phyloP scores from a whole-genome alignment of 345 rosid genomes.

The Mallotus nudiflorus region DNA sequence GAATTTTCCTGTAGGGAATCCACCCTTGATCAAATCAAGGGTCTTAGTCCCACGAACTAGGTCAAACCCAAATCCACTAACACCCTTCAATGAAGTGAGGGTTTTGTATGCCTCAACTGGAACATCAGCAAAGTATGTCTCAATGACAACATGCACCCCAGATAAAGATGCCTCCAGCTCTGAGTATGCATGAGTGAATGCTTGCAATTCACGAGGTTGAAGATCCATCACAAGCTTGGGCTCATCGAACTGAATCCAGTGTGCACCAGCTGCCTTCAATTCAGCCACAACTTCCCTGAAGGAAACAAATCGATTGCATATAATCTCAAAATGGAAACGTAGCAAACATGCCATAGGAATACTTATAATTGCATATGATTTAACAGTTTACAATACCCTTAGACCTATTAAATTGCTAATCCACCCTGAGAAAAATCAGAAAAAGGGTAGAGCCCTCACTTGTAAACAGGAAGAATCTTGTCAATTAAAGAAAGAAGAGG shows the following conservation, averaged over 20 bases:
- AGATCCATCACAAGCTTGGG: conserved; percentile 93
- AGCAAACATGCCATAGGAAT: neutral
- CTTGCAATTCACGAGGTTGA: conserved; percentile 66
- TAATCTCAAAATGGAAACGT: neutral
- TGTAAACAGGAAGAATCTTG: conserved; percentile 85
- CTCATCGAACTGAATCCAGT: conserved; percentile 95
- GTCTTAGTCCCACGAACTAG: conserved; percentile 86
- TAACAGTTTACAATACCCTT: neutral
- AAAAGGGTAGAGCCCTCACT: conserved; percentile 43
- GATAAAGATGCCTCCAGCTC: conserved; percentile 74
- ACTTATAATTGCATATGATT: too few relatives aligned
- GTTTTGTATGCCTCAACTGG: conserved; percentile 79
- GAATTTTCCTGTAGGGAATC: conserved; percentile 78
- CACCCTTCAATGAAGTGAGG: conserved; percentile 85
- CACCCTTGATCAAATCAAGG: conserved; percentile 73
- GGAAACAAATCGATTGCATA: conserved; percentile 1
- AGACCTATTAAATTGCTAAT: neutral
- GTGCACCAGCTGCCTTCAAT: conserved; percentile 93
- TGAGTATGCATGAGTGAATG: conserved; percentile 75
- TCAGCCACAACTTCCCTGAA: conserved; percentile 82
- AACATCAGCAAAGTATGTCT: conserved; percentile 93
- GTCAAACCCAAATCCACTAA: conserved; percentile 81
- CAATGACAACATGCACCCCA: conserved; percentile 80
- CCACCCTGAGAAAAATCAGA: neutral
- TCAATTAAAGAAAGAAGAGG: conserved; percentile 78